Evolutionary conservation across 345 rosid species (phyloP).

Genomic region (Erodium maritimum): DNA sequence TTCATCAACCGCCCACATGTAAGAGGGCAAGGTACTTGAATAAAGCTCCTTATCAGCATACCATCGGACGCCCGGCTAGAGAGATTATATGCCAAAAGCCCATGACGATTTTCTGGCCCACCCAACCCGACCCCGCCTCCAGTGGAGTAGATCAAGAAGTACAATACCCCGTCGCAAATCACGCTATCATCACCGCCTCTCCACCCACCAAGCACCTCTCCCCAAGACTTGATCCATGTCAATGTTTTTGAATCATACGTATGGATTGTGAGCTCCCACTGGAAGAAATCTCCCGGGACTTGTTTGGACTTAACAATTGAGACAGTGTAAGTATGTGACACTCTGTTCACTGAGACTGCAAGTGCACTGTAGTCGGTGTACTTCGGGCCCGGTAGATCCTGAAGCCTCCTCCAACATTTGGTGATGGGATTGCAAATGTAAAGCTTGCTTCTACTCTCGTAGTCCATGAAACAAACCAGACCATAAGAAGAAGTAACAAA

Average conservation of each 20-base stretch:
- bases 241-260: constrained; percentile 53
- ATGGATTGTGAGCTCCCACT: constrained; percentile 68
- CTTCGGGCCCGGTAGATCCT: constrained; percentile 55
- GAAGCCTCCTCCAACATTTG: constrained; percentile 35
- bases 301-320: constrained; percentile 85
- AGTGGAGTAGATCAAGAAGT: constrained; percentile 65
- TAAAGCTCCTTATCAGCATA: constrained; percentile 30
- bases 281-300: constrained; percentile 59
- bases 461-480: constrained; percentile 86
- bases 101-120: constrained; percentile 55
- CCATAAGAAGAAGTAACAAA: constrained; percentile 79
- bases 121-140: constrained; percentile 22
- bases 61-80: constrained; percentile 27
- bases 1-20: constrained; percentile 94
- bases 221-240: constrained; percentile 48
- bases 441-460: constrained; percentile 63
- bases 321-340: constrained; percentile 41
- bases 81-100: constrained; percentile 45
- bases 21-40: constrained; percentile 66
- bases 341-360: constrained; percentile 44
- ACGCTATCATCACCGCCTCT: constrained; percentile 91
- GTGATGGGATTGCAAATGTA: constrained; percentile 77
- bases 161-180: constrained; percentile 58
- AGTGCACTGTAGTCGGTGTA: constrained; percentile 69
- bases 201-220: constrained; percentile 83